Base-by-base conservation (phyloP, 2,329 filamentous ascomycete genomes). In the Curvularia lunata region DNA sequence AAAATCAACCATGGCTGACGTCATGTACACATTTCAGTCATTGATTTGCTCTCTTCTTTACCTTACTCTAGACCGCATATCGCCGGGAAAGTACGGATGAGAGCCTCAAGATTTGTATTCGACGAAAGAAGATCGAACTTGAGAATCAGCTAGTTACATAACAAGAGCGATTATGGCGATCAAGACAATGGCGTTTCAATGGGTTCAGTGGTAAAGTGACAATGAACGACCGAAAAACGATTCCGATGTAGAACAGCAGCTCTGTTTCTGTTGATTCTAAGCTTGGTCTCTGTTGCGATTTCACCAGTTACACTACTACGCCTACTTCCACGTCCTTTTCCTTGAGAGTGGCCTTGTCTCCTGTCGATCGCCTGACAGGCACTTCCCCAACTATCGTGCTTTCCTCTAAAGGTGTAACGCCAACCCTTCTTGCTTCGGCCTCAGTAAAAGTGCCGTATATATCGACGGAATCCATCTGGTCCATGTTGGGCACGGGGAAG, bases 361-460 rank as follows among this genome's bases (percentile, higher is more conserved):
- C 54, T 32, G 25, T 18, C 9, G 54, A 52, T 47, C 30, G 40
- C 27, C 19, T 42, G 18, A 18, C 19, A 18, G 27, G 4, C 21
- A 19, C 34, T 21, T 38, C 27, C 13, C 27, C 12, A 12, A 34
- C 1, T 28, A 48, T 12, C 6, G 19, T 13, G 25, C n/a, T 37
- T 12, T 68, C 52, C 7, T 69, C 64, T n/a, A 70, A 52, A 5
- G 74, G 70, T n/a, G 69, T 55, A n/a, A 81, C 66, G 4, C 78
- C 77, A 32, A 80, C 56, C 48, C 74, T 77, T 4, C 66, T 71
- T 19, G 80, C 80, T 66, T 83, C 81, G 10, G 69, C 66, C 1
- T 68, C 56, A 0, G 79, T 81, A 54, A 83, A 82, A 0, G 80
- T 82, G 19, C 77, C 79, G 52, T 79, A 83, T 12, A 78, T 48